These are phyloP conservation scores for Cryphonectria parasitica DNA, from an alignment of 2,329 filamentous ascomycete species.

Conservation along the genomic window DNA sequence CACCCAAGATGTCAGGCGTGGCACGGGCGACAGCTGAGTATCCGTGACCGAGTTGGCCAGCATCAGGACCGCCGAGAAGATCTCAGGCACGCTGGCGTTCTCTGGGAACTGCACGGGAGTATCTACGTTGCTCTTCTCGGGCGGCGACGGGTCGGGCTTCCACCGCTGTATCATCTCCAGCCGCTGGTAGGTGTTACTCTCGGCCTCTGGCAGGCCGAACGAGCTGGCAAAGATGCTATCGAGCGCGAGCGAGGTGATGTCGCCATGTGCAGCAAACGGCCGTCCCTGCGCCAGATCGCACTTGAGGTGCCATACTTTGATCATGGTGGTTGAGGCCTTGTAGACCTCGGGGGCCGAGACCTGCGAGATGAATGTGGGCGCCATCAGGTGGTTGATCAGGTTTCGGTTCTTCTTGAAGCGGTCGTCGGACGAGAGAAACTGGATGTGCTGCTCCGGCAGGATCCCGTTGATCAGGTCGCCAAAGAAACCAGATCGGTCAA, in stretches of 20 bases:
- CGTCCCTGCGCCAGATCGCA: conserved; percentile 25
- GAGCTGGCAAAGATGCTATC: conserved; percentile 33
- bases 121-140: conserved; percentile 17
- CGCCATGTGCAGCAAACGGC: conserved; percentile 23
- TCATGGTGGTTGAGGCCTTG: conserved; percentile 30
- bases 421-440: conserved; percentile 32
- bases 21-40: conserved; percentile 37
- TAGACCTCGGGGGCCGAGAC: conserved; percentile 16
- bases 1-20: conserved; percentile 37
- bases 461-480: conserved; percentile 38
- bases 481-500: conserved; percentile 20
- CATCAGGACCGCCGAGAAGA: conserved; percentile 35
- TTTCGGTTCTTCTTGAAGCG: conserved; percentile 16
- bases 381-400: conserved; percentile 23
- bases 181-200: conserved; percentile 34
- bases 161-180: conserved; percentile 31
- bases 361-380: conserved; percentile 18
- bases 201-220: conserved; percentile 36
- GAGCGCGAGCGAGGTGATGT: conserved; percentile 19
- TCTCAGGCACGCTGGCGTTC: conserved; percentile 31
- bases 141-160: neutral
- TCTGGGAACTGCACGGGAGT: conserved; percentile 34
- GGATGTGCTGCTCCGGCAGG: conserved; percentile 40
- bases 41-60: conserved; percentile 37
- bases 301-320: conserved; percentile 31